These are phyloP conservation scores for Ashbya aceris DNA, from an alignment of 1,139 yeast genomes.

Conservation along the genomic window DNA sequence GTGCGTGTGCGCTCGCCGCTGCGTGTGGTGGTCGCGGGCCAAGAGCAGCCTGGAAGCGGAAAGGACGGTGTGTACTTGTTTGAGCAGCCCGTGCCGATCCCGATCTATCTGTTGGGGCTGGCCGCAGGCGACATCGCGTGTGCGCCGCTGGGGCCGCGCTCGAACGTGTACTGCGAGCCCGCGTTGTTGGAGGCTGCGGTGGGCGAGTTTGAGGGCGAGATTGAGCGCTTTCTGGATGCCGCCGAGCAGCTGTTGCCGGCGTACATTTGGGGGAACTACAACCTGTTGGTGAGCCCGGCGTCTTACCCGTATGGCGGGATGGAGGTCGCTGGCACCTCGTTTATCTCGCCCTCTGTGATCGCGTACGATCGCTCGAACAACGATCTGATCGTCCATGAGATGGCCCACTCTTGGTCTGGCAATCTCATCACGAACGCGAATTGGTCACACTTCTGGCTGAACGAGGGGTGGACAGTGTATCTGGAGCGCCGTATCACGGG, in stretches of 20 bases:
- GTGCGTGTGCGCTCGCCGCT: constrained; percentile 55
- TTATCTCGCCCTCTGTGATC: constrained; percentile 83
- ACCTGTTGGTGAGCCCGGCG: constrained; percentile 69
- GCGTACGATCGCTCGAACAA: constrained; percentile 82
- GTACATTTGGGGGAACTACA: constrained; percentile 81
- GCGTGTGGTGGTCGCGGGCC: constrained; percentile 66
- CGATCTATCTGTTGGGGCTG: constrained; percentile 73
- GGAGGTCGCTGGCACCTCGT: constrained; percentile 90
- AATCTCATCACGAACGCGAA: constrained; percentile 82
- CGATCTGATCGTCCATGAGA: constrained; percentile 83
- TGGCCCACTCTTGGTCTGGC: constrained; percentile 91
- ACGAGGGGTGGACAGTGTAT: constrained; percentile 95
- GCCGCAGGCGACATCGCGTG: constrained; percentile 73
- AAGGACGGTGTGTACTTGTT: constrained; percentile 36
- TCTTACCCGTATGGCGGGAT: constrained; percentile 93
- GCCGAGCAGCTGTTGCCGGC: constrained; percentile 64
- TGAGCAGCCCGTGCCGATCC: constrained; percentile 74
- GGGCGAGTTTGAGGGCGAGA: constrained; percentile 72
- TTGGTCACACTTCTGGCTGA: constrained; percentile 92
- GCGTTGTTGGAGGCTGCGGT: constrained; percentile 55
- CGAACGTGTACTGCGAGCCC: constrained; percentile 76
- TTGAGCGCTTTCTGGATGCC: constrained; percentile 69
- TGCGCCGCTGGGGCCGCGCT: constrained; percentile 77
- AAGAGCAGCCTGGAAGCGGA: constrained; percentile 17
- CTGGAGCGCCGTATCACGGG: constrained; percentile 79